A percentile compares a stretch with the other conserved stretches of the same genome.
Conservation (phyloP, 176 grass and related monocot genomes). For the Pontederia crassipes region DNA sequence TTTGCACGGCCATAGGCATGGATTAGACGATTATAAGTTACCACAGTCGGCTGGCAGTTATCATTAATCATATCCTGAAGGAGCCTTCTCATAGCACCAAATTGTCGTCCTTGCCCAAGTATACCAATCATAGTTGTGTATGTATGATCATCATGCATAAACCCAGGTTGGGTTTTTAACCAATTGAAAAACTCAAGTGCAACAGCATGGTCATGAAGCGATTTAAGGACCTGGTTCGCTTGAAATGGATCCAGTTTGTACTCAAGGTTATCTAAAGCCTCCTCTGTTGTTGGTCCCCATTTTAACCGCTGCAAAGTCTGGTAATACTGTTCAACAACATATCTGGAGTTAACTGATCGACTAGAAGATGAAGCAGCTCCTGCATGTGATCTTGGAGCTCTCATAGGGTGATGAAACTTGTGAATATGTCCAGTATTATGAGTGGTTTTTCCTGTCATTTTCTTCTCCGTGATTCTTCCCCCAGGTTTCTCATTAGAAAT, state of each 20-base stretch:
- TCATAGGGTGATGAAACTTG: slow-evolving; percentile 33
- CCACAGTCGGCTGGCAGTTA: slow-evolving; percentile 71
- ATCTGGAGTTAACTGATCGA: slow-evolving; percentile 45
- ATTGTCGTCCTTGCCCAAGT: slow-evolving; percentile 77
- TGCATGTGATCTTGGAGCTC: slow-evolving; percentile 34
- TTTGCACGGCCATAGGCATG: slow-evolving; percentile 88
- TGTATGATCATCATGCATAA: slow-evolving; percentile 92
- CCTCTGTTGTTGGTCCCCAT: slow-evolving; percentile 72
- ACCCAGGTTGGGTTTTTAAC: slow-evolving; percentile 77
- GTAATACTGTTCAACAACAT: slow-evolving; percentile 68
- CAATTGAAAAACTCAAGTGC: slow-evolving; percentile 83
- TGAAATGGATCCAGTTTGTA: slow-evolving; percentile 76
- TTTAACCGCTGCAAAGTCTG: slow-evolving; percentile 78
- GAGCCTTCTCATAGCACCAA: slow-evolving; percentile 65
- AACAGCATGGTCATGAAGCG: slow-evolving; percentile 52
- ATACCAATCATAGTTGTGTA: slow-evolving; percentile 98
- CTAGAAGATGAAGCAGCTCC: slow-evolving; percentile 38
- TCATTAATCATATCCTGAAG: slow-evolving; percentile 69
- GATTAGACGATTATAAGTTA: slow-evolving; percentile 95
- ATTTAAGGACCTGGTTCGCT: slow-evolving; percentile 92
- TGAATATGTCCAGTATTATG: slow-evolving; percentile 29
- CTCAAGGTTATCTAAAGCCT: slow-evolving; percentile 53
- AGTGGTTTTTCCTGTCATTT: slow-evolving; percentile 14
- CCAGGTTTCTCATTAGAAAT: slow-evolving; percentile 32
- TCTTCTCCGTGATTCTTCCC: slow-evolving; percentile 29